Conservation (phyloP, 2,329 filamentous ascomycete genomes). For the Fusarium domesticum region DNA sequence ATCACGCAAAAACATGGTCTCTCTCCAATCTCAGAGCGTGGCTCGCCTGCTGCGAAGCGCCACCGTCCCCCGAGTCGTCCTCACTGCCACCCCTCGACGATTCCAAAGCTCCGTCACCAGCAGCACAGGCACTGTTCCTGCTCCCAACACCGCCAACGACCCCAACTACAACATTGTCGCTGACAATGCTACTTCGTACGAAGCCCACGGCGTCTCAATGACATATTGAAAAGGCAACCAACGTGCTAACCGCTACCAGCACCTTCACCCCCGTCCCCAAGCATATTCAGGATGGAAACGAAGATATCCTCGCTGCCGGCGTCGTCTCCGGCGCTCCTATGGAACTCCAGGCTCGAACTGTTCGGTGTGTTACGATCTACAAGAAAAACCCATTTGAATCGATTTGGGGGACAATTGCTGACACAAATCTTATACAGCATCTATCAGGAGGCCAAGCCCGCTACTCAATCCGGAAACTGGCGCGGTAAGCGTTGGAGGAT, state of each 20-base stretch:
- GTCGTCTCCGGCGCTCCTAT: constrained; percentile 88
- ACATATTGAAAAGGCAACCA: background rate
- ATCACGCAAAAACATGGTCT: constrained; percentile 54
- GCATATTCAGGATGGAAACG: constrained; percentile 85
- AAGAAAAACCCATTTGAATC: background rate
- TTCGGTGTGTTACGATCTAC: constrained; percentile 68
- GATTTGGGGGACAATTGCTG: background rate
- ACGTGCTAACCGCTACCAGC: constrained; percentile 45
- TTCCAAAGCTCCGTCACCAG: constrained; percentile 52
- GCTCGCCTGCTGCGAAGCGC: constrained; percentile 51
- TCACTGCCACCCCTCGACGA: constrained; percentile 48
- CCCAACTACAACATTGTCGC: constrained; percentile 78
- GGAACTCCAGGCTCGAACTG: constrained; percentile 89
- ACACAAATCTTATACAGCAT: constrained; percentile 58
- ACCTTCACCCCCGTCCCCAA: constrained; percentile 89
- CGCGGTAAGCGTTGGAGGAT: constrained; percentile 85
- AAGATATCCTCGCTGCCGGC: constrained; percentile 76
- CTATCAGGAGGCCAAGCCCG: constrained; percentile 87
- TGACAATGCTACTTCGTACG: constrained; percentile 88
- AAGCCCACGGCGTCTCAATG: constrained; percentile 2
- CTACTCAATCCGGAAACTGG: constrained; percentile 92
- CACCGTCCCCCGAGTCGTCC: constrained; percentile 36
- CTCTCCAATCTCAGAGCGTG: constrained; percentile 57
- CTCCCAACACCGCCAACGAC: constrained; percentile 54
- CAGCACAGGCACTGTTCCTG: constrained; percentile 38